Conservation (phyloP, 805 yeast species). For the Candida golubevii region DNA sequence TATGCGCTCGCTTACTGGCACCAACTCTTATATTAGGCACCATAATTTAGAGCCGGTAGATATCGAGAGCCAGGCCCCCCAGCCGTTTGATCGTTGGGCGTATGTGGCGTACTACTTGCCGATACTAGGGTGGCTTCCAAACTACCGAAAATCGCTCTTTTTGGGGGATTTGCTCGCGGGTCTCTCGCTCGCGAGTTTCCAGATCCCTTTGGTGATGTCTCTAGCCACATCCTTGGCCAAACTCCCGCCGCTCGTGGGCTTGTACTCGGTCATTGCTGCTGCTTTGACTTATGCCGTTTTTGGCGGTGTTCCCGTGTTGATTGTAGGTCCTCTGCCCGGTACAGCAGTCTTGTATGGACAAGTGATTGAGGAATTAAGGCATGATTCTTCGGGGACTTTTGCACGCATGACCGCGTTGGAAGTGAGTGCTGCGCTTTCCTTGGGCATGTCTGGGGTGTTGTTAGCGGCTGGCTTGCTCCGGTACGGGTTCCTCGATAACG, state of each 20-base stretch:
- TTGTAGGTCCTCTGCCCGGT: constrained; percentile 91
- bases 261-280: constrained; percentile 70
- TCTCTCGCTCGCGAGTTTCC: constrained; percentile 30
- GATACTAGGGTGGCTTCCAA: constrained; percentile 29
- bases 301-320: constrained; percentile 85
- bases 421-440: constrained; percentile 18
- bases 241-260: constrained; percentile 76
- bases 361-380: constrained; percentile 45
- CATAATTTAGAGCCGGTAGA: constrained; percentile 7
- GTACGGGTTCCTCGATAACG: constrained; percentile 80
- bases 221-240: constrained; percentile 82
- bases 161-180: constrained; percentile 33
- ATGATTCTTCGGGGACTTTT: constrained; percentile 31
- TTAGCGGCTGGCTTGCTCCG: constrained; percentile 47
- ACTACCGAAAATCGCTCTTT: constrained; percentile 16
- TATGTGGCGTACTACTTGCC: constrained; percentile 32
- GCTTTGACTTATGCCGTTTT: constrained; percentile 73
- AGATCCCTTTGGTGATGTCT: constrained; percentile 52
- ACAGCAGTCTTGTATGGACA: constrained; percentile 81
- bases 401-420: constrained; percentile 34
- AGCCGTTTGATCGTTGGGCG: constrained; percentile 20
- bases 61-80: constrained; percentile 7
- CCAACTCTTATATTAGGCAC: constrained; percentile 17
- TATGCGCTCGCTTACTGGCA: constrained; percentile 21
- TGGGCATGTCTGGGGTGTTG: constrained; percentile 18